Conservation (phyloP, 2,329 filamentous ascomycete species). For the Colletotrichum liriopes region DNA sequence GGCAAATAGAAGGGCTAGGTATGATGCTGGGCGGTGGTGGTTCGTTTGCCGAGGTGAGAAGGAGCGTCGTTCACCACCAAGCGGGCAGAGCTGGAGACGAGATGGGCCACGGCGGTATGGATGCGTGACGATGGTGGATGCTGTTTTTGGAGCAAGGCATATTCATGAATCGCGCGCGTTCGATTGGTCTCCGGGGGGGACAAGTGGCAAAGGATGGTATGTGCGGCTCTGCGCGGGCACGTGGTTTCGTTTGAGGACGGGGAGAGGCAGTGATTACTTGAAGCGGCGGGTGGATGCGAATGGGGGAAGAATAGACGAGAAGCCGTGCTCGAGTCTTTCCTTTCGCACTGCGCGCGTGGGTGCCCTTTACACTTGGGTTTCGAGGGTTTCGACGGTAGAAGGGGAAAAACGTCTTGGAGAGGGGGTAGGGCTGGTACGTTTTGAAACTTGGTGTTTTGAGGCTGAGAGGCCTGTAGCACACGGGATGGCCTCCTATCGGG, state of each 20-base stretch:
- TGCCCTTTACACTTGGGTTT: neutral
- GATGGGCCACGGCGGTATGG: neutral
- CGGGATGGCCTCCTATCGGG: neutral
- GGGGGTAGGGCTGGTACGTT: slow-evolving; percentile 5
- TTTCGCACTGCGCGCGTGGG: neutral
- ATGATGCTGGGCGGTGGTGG: neutral
- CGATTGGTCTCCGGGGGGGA: too few species aligned
- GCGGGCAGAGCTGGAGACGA: neutral
- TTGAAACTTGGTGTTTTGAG: slow-evolving; percentile 26
- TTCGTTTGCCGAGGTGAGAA: neutral
- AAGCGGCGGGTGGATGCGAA: slow-evolving; percentile 23
- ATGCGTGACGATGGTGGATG: neutral
- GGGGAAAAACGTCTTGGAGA: neutral
- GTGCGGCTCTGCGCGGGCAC: slow-evolving; percentile 31
- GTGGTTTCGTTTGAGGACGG: slow-evolving; percentile 13
- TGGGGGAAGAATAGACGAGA: slow-evolving; percentile 15
- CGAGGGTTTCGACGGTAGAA: neutral
- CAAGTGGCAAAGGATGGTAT: neutral
- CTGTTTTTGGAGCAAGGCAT: neutral
- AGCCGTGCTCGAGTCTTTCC: slow-evolving; percentile 8
- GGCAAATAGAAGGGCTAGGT: neutral
- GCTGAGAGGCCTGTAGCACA: neutral
- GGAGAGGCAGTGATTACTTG: slow-evolving; percentile 4
- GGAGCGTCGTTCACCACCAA: neutral
- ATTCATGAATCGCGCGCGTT: slow-evolving; percentile 1